Percentiles rank a stretch among this genome's conserved stretches.
Evolutionary conservation across 148 eudicot species (phyloP).

Genomic region (Cornus controversa): DNA sequence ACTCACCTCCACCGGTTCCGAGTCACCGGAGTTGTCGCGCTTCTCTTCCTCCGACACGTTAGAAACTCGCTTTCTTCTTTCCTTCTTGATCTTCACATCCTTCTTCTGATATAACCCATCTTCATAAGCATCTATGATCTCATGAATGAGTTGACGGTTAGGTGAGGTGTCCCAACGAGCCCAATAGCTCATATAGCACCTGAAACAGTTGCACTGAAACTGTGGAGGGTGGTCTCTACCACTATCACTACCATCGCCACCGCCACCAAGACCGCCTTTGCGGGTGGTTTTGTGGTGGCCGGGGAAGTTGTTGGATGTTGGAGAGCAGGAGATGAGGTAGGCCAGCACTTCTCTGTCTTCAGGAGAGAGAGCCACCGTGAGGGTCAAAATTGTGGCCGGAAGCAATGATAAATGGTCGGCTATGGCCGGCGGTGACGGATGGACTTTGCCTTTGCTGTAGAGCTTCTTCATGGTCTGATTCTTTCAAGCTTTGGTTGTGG

Average conservation of each 20-base stretch:
- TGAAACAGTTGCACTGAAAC: constrained; percentile 28
- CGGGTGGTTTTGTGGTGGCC: neutral
- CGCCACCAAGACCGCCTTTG: neutral
- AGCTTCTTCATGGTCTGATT: constrained; percentile 26
- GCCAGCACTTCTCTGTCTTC: constrained; percentile 30
- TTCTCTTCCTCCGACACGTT: neutral
- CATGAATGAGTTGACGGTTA: constrained; percentile 30
- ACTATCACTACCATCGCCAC: neutral
- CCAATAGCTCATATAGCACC: constrained; percentile 37
- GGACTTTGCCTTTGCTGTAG: constrained; percentile 24
- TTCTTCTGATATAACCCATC: constrained; percentile 25
- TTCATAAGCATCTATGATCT: constrained; percentile 34
- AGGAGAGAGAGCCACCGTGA: constrained; percentile 21
- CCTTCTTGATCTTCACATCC: constrained; percentile 15
- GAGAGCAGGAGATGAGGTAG: constrained; percentile 29
- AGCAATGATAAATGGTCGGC: constrained; percentile 24
- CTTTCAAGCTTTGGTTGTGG: neutral
- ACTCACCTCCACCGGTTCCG: constrained; percentile 14
- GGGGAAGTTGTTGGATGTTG: constrained; percentile 11
- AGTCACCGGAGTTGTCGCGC: constrained; percentile 13
- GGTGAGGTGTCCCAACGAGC: constrained; percentile 32
- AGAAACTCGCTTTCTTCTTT: neutral
- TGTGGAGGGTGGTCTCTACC: constrained; percentile 18
- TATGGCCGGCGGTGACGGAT: constrained; percentile 29
- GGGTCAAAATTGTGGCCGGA: constrained; percentile 21